Conservation (phyloP, 495 filamentous ascomycete species). For the Lineolata rhizophorae region DNA sequence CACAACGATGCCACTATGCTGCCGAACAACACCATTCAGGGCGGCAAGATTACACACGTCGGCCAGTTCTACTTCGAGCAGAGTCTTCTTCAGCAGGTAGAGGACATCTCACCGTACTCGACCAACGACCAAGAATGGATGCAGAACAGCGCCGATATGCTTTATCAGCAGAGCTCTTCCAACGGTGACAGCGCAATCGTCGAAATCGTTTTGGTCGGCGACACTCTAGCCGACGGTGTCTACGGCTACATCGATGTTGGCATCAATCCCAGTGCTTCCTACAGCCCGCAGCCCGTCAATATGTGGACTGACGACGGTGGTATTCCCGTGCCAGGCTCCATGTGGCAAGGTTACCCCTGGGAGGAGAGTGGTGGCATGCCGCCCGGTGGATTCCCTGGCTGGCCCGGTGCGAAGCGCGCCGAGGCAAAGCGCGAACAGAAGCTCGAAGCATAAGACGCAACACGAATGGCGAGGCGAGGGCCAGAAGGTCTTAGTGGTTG, state of each 20-base stretch:
- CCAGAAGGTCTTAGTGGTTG: too few species aligned
- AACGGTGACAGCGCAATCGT: conserved; percentile 33
- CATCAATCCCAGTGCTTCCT: conserved; percentile 20
- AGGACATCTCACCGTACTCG: conserved; percentile 29
- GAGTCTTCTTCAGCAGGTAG: conserved; percentile 30
- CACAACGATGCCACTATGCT: conserved; percentile 16
- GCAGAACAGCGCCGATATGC: conserved; percentile 31
- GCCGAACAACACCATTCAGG: conserved; percentile 26
- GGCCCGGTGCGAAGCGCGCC: too few species aligned
- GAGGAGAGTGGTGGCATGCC: too few species aligned
- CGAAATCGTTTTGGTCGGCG: conserved; percentile 32
- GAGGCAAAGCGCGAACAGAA: too few species aligned
- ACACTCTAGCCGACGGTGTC: conserved; percentile 26
- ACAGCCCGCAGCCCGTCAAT: conserved; percentile 9
- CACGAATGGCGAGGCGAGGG: too few species aligned
- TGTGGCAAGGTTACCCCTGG: conserved; percentile 10
- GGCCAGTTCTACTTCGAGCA: conserved; percentile 44
- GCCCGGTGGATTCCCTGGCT: too few species aligned
- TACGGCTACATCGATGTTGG: conserved; percentile 37
- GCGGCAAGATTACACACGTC: conserved; percentile 29
- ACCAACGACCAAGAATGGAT: too few species aligned
- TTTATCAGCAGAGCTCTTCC: conserved; percentile 25
- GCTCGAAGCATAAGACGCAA: too few species aligned
- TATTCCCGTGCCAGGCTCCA: conserved; percentile 2
- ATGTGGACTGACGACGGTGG: conserved; percentile 8